Evolutionary conservation across 139 green algal species (phyloP), one percentile per base, ranked within the genome.

Genomic region (Auxenochlorella protothecoides): DNA sequence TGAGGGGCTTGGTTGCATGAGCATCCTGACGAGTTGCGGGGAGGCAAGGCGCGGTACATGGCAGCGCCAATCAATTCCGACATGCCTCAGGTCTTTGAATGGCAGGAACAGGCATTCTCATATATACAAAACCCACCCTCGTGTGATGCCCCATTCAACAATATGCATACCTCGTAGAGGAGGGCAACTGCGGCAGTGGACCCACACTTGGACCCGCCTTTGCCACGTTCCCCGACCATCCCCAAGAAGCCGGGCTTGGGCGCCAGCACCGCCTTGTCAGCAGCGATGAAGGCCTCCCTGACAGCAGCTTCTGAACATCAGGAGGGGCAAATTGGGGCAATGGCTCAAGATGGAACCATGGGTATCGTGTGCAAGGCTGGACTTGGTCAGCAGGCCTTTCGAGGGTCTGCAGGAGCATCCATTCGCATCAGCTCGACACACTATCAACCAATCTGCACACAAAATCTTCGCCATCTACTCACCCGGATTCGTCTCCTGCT

Each of bases 141-240:
- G 27, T 44, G 27, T 44, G 27, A 44, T 44, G 27, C 27, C 27
- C 27, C 27, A 1, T 44, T 44, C 27, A 44, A 44, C 27, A 44
- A 44, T 44, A 44, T 44, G 27, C 27, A 44, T 44, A 44, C 56
- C 57, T 60, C 71, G 55, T 74, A 76, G 16, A 80, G 84, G 52
- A 91, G 52, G 2, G 81, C 81, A 10, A 85, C 82, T 3, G 86
- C 90, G 14, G 74, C 85, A 11, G 92, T 96, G 72, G 86, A 78
- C 57, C 90, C 91, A 75, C 91, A 96, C 85, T 96, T 96, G 79
- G 78, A 82, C 57, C 92, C 92, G 54, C 92, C 92, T 11, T 96
- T 79, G 55, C 92, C 92, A 15, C 92, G 84, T 84, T 97, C 92
- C 5, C 85, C 83, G 44, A 90, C 75, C 72, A 89, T 77, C 54